Evolutionary conservation across 371 early-diverging fungal species (phyloP), one percentile per base, ranked within the genome.

Genomic region (Rhizopus arrhizus): DNA sequence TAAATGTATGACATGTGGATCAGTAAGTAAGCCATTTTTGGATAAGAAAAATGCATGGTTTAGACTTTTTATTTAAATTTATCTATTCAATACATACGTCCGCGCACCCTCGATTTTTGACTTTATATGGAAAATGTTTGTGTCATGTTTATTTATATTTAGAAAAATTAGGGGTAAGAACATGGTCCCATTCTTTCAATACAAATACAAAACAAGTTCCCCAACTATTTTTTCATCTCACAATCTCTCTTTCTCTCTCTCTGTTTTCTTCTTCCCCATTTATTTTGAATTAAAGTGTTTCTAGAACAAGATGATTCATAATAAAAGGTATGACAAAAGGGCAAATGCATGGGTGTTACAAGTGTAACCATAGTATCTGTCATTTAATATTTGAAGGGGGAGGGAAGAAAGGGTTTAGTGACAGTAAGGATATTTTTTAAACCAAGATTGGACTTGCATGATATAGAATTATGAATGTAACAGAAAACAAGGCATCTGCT

Each of bases 1-100:
- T 74, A 8, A 72, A 78, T 36, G 70, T 83, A 31, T 86, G 84
- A 13, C 87, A 87, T 64, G 84, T 90, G 40, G 90, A 90, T 58
- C 82, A 87, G 62, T 90, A 88, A 58, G 87, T 88, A 84, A 72
- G 88, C 16, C 83, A 85, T 33, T 83, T 85, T 48, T 78, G 81
- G 75, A 85, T 87, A 53, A 61, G 78, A 33, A 83, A 87, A 58
- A 62, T 74, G 63, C 71, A 81, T 75, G 85, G 83, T 3, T 65
- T 69, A 15, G 73, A 82, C 59, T 74, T 84, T 70, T 83, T 87
- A 32, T 83, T 87, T 73, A 85, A 84, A 85, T 0, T 48, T 58
- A 47, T 7, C 51, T 38, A 15, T 34, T 43, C 35, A 53, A 53
- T 22, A 53, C 36, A 45, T 53, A 59, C 45, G 65, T 65, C 65